Conservation (phyloP, 1,284 basidiomycete genomes). For the Violaceomyces palustris region DNA sequence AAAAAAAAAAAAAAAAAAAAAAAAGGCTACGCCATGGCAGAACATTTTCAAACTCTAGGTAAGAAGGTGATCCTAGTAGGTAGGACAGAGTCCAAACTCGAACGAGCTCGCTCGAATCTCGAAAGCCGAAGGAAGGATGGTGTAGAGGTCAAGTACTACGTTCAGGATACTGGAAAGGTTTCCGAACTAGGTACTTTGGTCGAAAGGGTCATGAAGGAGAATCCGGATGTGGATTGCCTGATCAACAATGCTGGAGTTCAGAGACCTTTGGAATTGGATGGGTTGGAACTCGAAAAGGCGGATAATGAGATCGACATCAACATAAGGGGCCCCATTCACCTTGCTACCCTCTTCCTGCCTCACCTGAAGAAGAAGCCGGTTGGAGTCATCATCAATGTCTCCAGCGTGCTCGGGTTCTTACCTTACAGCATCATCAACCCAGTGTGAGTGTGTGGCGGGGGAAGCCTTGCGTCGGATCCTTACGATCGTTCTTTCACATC, state of each 20-base stretch:
- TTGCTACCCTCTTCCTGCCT: constrained; percentile 37
- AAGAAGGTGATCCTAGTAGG: constrained; percentile 54
- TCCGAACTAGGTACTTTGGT: constrained; percentile 43
- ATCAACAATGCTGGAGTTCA: constrained; percentile 56
- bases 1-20: no score
- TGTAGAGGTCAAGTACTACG: constrained; percentile 51
- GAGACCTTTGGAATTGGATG: constrained; percentile 39
- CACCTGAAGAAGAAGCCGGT: constrained; percentile 40
- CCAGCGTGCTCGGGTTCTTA: constrained; percentile 39
- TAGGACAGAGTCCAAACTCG: constrained; percentile 51
- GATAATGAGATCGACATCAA: constrained; percentile 47
- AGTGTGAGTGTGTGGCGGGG: constrained; percentile 2
- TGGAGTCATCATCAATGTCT: constrained; percentile 43
- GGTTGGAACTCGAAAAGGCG: constrained; percentile 36
- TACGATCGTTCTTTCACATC: no score
- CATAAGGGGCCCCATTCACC: constrained; percentile 43
- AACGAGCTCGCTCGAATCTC: constrained; percentile 44
- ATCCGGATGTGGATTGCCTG: constrained; percentile 54
- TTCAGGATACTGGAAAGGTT: constrained; percentile 52
- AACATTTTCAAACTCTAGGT: constrained; percentile 48
- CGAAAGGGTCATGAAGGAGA: constrained; percentile 48
- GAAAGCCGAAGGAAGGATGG: no score
- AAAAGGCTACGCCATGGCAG: constrained; percentile 53
- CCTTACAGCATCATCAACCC: constrained; percentile 40
- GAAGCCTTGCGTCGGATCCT: no score